Base-by-base conservation (phyloP, 768 basidiomycete species). In the Boletus rubescentipes region DNA sequence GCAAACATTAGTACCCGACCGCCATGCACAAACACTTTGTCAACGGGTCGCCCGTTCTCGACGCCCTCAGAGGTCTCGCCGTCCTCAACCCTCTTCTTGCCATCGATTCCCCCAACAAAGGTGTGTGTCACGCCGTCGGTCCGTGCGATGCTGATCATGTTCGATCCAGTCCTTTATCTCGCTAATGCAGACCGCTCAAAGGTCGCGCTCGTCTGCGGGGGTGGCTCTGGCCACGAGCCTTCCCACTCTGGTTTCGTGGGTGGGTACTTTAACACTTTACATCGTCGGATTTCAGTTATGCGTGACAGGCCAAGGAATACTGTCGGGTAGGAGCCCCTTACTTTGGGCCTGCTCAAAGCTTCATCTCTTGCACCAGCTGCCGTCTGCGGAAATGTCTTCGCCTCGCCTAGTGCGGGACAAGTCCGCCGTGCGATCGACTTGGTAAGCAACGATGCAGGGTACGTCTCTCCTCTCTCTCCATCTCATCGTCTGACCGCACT, bases 181-280 rank as follows among this genome's bases (percentile, higher is more conserved):
- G 73, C 80, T 23, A 60, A 72, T n/a, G 79, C 70, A 31, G 82
- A 87, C 67, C 79, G 73, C 51, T 79, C 80, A 21, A 84, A 84
- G 65, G 92, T 93, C 39, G 81, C 87, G 3, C 74, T 93, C 14
- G 76, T 93, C 61, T 91, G 88, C 62, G 91, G 91, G 9, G 91
- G 92, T 6, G 91, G 92, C 31, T 84, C 87, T 23, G 91, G 95
- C 5, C 95, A 97, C 66, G 95, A 97, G 64, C 95, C 95, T 8
- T 82, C 93, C 15, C 93, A 94, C 71, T 83, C 91, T 5, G 89
- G 84, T 2, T 94, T 89, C 61, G 93, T 96, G n/a, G 93, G 92
- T 87, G 57, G 59, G 79, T 67, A 39, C 20, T 18, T 15, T 12
- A 11, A 9, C 58, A 18, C 32, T 30, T 29, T 4, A 4, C 15